Percentiles rank a stretch among this genome's conserved stretches.
phyloP scores from a whole-genome alignment of 495 filamentous ascomycete species.

The Annulohypoxylon nitens region DNA sequence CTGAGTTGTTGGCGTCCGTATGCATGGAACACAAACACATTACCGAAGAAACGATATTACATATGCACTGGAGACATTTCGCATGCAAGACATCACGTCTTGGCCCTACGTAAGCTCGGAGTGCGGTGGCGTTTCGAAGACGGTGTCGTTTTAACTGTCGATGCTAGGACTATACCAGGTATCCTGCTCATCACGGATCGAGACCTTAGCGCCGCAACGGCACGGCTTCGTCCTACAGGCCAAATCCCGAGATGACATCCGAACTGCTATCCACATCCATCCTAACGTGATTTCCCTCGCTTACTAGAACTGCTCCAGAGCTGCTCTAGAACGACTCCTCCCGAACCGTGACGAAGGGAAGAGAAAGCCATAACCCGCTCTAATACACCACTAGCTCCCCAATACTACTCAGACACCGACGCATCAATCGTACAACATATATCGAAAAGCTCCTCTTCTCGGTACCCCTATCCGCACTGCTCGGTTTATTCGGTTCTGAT shows the following conservation, averaged over 20 bases:
- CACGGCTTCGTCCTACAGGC: not conserved
- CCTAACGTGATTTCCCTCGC: not conserved
- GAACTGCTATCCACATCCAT: not conserved
- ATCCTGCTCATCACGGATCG: not conserved
- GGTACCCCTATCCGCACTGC: not conserved
- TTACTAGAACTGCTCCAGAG: not conserved
- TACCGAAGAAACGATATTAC: not conserved
- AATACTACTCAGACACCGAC: not conserved
- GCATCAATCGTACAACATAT: not conserved
- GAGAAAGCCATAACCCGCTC: not conserved
- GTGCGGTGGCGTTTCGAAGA: not conserved
- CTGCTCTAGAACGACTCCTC: not conserved
- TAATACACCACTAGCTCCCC: not conserved
- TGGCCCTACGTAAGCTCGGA: not conserved
- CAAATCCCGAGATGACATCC: not conserved
- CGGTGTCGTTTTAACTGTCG: too few species aligned
- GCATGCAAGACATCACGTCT: not conserved
- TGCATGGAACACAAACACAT: conserved; percentile 3
- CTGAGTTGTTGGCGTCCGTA: not conserved
- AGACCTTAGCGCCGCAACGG: not conserved
- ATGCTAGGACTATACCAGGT: too few species aligned
- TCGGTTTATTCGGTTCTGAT: conserved; percentile 1
- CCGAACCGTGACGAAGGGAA: not conserved
- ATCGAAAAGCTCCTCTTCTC: not conserved
- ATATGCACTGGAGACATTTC: not conserved